Conservation (phyloP, 768 basidiomycete genomes). For the Termitomyces sp. region DNA sequence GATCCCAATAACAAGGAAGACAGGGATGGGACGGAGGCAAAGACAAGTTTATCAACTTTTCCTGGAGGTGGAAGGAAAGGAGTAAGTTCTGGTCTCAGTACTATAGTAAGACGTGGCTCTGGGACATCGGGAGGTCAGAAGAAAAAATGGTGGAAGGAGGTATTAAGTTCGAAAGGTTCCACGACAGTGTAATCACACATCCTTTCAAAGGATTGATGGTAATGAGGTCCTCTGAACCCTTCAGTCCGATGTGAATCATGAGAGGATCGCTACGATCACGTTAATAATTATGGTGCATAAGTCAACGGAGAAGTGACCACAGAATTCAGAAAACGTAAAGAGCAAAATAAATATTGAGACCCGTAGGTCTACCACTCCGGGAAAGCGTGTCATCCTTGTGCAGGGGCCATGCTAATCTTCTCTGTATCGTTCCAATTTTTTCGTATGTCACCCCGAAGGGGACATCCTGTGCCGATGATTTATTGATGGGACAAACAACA, state of each 20-base stretch:
- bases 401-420: constrained; percentile 99
- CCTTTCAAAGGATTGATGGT: background rate
- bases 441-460: constrained; percentile 93
- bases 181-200: background rate
- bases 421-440: constrained; percentile 99
- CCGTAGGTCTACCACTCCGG: constrained; percentile 76
- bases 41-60: constrained; percentile 14
- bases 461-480: constrained; percentile 28
- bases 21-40: background rate
- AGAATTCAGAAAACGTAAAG: too few species aligned
- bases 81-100: constrained; percentile 58
- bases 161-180: constrained; percentile 23
- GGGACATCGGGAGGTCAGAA: constrained; percentile 12
- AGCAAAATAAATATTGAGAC: constrained; percentile 36
- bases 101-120: constrained; percentile 31
- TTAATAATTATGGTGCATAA: too few species aligned
- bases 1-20: background rate
- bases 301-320: too few species aligned
- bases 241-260: background rate
- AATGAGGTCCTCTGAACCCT: background rate
- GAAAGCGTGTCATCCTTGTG: constrained; percentile 99
- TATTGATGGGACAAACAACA: background rate
- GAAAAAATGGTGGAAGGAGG: constrained; percentile 42
- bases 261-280: background rate
- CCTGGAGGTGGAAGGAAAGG: constrained; percentile 57